A percentile compares a stretch with the other conserved stretches of the same genome.
Conservation (phyloP, 345 rosid genomes). For the Bruguiera gymnorhiza region DNA sequence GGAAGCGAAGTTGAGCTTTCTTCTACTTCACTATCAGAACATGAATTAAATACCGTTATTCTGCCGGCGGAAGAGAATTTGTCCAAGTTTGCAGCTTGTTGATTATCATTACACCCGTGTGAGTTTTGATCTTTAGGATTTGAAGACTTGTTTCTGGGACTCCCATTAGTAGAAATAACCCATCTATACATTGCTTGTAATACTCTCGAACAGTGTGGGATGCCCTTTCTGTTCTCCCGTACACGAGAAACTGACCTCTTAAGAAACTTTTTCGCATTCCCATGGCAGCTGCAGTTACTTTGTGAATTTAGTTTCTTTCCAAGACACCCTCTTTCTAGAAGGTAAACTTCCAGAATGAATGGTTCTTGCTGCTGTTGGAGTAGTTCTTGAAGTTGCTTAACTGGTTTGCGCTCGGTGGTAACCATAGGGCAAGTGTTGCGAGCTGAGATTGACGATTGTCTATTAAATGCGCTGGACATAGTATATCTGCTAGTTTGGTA, state of each 20-base stretch:
- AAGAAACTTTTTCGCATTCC: slow-evolving; percentile 19
- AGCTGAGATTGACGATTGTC: slow-evolving; percentile 8
- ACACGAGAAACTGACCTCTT: slow-evolving; percentile 5
- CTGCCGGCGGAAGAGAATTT: slow-evolving; percentile 31
- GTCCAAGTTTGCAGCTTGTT: slow-evolving; percentile 26
- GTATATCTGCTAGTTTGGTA: slow-evolving; percentile 36
- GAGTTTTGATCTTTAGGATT: slow-evolving; percentile 15
- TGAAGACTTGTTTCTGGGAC: slow-evolving; percentile 15
- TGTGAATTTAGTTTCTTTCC: slow-evolving; percentile 20
- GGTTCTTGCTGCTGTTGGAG: slow-evolving; percentile 65
- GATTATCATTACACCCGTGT: not conserved
- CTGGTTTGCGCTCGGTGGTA: slow-evolving; percentile 17
- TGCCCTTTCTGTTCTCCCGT: slow-evolving; percentile 24
- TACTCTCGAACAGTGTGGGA: slow-evolving; percentile 18
- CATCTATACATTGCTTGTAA: slow-evolving; percentile 28
- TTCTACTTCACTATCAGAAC: slow-evolving; percentile 31
- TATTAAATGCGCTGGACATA: not conserved
- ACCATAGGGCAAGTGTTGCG: slow-evolving; percentile 19
- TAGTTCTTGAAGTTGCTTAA: slow-evolving; percentile 43
- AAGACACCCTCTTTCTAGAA: slow-evolving; percentile 36
- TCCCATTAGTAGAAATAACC: slow-evolving; percentile 19
- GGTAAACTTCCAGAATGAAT: slow-evolving; percentile 41
- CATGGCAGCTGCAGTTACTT: slow-evolving; percentile 11
- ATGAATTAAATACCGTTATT: slow-evolving; percentile 35
- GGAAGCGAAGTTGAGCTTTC: slow-evolving; percentile 19